These are phyloP conservation scores for Piper betle DNA, from an alignment of 164 flowering plant species.

Conservation along the genomic window DNA sequence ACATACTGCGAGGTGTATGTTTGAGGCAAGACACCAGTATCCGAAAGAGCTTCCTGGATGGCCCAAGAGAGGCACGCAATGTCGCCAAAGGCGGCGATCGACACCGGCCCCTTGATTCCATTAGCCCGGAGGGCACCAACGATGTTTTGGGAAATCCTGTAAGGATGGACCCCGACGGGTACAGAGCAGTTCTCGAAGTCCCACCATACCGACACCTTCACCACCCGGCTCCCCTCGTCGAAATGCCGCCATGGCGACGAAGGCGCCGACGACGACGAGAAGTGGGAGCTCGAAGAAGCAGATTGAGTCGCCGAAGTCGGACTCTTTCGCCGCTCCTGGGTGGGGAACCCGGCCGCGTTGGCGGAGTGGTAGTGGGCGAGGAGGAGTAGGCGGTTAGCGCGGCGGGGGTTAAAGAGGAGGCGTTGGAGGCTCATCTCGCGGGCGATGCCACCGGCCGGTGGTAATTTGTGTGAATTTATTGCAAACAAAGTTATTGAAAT, in stretches of 20 bases:
- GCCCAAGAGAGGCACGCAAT: constrained; percentile 42
- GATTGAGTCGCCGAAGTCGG: neutral
- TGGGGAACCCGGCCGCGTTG: neutral
- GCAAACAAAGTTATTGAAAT: too few relatives aligned
- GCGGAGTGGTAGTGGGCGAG: constrained; percentile 1
- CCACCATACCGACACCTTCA: constrained; percentile 94
- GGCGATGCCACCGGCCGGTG: neutral
- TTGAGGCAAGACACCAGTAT: constrained; percentile 56
- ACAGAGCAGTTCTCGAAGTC: constrained; percentile 73
- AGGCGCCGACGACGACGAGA: constrained; percentile 4
- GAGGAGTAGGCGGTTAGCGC: neutral
- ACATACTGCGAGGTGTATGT: constrained; percentile 58
- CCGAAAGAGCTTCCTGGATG: constrained; percentile 54
- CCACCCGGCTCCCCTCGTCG: constrained; percentile 33
- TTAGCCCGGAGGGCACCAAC: constrained; percentile 51
- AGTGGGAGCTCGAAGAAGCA: constrained; percentile 8
- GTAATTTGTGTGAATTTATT: too few relatives aligned
- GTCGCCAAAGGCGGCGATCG: constrained; percentile 80
- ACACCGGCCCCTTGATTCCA: constrained; percentile 77
- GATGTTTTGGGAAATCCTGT: constrained; percentile 33
- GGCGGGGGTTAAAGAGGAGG: constrained; percentile 1
- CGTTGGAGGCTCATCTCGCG: neutral
- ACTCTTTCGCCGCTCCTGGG: neutral
- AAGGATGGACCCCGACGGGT: constrained; percentile 41
- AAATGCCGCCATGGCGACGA: constrained; percentile 6